These are phyloP conservation scores for Barnettozyma vustinii DNA, from an alignment of 805 yeast species.

Conservation along the genomic window DNA sequence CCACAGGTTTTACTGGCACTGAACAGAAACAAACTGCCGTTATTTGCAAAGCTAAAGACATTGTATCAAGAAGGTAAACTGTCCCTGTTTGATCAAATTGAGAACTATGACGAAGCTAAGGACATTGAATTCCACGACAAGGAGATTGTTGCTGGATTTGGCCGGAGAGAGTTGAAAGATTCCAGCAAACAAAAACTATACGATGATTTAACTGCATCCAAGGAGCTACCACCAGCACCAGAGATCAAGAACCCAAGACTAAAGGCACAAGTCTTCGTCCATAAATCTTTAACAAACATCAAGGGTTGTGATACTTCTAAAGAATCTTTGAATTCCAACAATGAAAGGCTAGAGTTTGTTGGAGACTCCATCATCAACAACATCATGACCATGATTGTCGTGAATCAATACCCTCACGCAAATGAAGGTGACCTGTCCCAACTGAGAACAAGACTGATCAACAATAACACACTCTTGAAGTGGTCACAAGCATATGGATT, in stretches of 20 bases:
- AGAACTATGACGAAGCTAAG: conserved; percentile 31
- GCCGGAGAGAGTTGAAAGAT: neutral
- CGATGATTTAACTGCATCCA: neutral
- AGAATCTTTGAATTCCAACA: conserved; percentile 59
- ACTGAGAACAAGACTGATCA: conserved; percentile 64
- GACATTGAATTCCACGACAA: conserved; percentile 6
- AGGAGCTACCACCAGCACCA: conserved; percentile 65
- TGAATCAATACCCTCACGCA: conserved; percentile 57
- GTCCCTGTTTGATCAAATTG: conserved; percentile 51
- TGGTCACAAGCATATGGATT: conserved; percentile 69
- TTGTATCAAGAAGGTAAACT: conserved; percentile 44
- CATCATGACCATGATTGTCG: conserved; percentile 65
- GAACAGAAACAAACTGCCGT: conserved; percentile 45
- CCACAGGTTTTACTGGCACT: conserved; percentile 45
- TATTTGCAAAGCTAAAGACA: conserved; percentile 58
- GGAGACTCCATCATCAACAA: conserved; percentile 84
- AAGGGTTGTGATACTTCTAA: conserved; percentile 48
- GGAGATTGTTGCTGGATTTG: neutral
- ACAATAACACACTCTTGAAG: conserved; percentile 63
- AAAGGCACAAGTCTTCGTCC: conserved; percentile 70
- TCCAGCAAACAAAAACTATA: neutral
- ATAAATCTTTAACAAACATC: conserved; percentile 64
- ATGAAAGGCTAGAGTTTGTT: conserved; percentile 83
- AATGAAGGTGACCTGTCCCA: conserved; percentile 78
- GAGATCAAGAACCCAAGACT: conserved; percentile 53